Evolutionary conservation across 2,329 filamentous ascomycete genomes (phyloP).

Genomic region (Tolypocladium tundrense): DNA sequence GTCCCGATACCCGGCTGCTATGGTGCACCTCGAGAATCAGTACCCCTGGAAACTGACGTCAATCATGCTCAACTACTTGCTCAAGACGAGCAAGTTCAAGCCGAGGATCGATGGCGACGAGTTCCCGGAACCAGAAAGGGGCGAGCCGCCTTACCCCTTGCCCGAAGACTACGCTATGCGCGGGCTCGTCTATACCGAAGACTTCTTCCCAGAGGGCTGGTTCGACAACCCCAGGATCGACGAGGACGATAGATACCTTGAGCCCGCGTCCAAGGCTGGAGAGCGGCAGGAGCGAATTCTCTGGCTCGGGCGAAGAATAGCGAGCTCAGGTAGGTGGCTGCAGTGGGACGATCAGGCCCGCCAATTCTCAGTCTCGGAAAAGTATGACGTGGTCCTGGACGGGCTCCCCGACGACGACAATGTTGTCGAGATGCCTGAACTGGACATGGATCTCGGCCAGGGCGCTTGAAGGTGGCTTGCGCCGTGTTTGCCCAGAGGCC

Average conservation of each 20-base stretch:
- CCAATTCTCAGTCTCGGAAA: conserved; percentile 26
- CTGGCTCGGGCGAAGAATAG: conserved; percentile 43
- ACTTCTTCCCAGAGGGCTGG: conserved; percentile 49
- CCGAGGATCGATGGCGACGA: conserved; percentile 27
- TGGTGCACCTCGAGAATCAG: conserved; percentile 29
- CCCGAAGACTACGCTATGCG: conserved; percentile 61
- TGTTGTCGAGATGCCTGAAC: background rate
- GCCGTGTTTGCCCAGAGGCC: background rate
- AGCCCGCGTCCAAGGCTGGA: conserved; percentile 46
- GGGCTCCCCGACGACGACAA: background rate
- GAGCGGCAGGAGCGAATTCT: conserved; percentile 49
- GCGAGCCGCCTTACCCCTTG: conserved; percentile 39
- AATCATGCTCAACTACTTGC: conserved; percentile 26
- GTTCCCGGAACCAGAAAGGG: conserved; percentile 36
- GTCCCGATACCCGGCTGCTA: conserved; percentile 27
- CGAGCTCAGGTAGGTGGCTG: conserved; percentile 31
- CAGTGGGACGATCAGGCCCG: conserved; percentile 27
- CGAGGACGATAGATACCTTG: conserved; percentile 58
- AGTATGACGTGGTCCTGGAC: conserved; percentile 27
- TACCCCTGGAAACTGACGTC: conserved; percentile 42
- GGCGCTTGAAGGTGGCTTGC: background rate
- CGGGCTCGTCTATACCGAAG: conserved; percentile 49
- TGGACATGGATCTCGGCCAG: background rate
- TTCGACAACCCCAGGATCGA: conserved; percentile 49
- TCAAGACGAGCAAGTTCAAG: conserved; percentile 15